A percentile compares a stretch with the other conserved stretches of the same genome.
Evolutionary conservation across 2,329 filamentous ascomycete species (phyloP).

Genomic region (Ceratocystiopsis sp.): DNA sequence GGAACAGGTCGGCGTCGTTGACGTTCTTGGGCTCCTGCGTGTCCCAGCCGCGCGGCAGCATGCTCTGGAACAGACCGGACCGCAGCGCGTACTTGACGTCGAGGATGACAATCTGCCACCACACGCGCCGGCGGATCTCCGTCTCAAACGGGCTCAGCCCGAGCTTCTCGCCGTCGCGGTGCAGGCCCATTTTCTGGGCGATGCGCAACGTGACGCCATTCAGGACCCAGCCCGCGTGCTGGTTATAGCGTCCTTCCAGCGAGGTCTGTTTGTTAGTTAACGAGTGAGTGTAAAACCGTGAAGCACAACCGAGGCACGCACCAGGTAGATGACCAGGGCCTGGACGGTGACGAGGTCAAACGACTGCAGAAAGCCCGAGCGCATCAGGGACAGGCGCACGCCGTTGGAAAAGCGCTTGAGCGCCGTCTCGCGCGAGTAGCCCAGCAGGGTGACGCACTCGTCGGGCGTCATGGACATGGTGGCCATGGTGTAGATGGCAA

Average conservation of each 20-base stretch:
- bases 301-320: conserved; percentile 14
- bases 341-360: conserved; percentile 42
- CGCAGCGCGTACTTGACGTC: conserved; percentile 40
- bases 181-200: conserved; percentile 50
- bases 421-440: conserved; percentile 30
- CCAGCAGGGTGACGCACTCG: conserved; percentile 37
- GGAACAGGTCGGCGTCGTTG: conserved; percentile 41
- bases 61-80: conserved; percentile 36
- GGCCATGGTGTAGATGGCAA: conserved; percentile 48
- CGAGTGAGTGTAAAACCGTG: neutral
- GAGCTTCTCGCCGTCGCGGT: conserved; percentile 40
- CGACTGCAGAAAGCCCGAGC: conserved; percentile 39
- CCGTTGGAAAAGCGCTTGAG: conserved; percentile 34
- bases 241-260: conserved; percentile 39
- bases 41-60: conserved; percentile 36
- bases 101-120: conserved; percentile 46
- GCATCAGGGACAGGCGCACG: conserved; percentile 30
- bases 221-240: conserved; percentile 42
- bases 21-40: conserved; percentile 39
- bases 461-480: conserved; percentile 35
- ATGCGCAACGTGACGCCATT: conserved; percentile 45
- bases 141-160: conserved; percentile 44
- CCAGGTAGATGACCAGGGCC: conserved; percentile 39
- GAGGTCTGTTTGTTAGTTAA: conserved; percentile 24
- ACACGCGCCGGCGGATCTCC: conserved; percentile 50